These are phyloP conservation scores for Colletotrichum camelliae DNA, from an alignment of 2,329 filamentous ascomycete species.

Conservation along the genomic window DNA sequence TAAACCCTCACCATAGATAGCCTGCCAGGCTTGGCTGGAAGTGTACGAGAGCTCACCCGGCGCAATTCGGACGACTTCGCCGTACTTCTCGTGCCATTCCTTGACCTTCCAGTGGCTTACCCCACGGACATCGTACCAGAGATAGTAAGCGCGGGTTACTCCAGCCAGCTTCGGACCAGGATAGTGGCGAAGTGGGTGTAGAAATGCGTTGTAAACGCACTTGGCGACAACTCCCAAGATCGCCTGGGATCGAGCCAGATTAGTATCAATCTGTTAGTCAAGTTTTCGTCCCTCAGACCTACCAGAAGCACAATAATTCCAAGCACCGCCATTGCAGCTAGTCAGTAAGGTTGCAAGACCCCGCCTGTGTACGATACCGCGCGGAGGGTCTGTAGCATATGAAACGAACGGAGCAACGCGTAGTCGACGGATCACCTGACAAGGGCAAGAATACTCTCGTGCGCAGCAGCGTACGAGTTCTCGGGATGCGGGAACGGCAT, in stretches of 20 bases:
- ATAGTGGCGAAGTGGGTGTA: conserved; percentile 34
- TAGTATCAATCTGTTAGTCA: not conserved
- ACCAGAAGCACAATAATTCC: not conserved
- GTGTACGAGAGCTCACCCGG: conserved; percentile 45
- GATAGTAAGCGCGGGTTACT: conserved; percentile 10
- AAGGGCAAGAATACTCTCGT: not conserved
- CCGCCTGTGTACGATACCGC: not conserved
- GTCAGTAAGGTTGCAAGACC: not conserved
- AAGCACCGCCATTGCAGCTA: not conserved
- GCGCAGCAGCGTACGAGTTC: not conserved
- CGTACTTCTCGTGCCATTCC: conserved; percentile 28
- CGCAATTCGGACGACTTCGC: conserved; percentile 41
- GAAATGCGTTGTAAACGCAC: conserved; percentile 29
- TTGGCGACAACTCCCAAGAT: conserved; percentile 4
- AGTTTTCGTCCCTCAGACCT: not conserved
- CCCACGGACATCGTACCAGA: conserved; percentile 12
- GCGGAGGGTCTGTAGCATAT: not conserved
- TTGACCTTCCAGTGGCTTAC: conserved; percentile 18
- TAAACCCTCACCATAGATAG: conserved; percentile 38
- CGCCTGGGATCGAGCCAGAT: not conserved
- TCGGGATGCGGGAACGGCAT: not conserved
- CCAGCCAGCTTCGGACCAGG: conserved; percentile 32
- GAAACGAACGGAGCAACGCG: not conserved
- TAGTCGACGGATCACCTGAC: not conserved
- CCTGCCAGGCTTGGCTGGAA: conserved; percentile 38